Evolutionary conservation across 345 rosid species (phyloP).

Genomic region (Salix purpurea): DNA sequence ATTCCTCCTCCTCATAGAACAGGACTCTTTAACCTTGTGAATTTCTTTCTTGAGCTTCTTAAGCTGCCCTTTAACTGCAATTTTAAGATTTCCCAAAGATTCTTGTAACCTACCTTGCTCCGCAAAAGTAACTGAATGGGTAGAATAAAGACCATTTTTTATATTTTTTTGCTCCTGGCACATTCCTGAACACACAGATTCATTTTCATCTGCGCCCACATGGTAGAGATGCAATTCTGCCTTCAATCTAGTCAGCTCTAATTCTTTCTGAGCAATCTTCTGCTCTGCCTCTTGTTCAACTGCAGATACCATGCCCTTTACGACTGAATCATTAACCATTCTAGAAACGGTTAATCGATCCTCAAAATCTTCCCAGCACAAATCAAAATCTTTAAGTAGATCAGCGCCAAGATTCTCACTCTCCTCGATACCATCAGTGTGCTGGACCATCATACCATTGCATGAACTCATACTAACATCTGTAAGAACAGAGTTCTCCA

Average conservation of each 20-base stretch:
- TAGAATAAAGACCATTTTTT: constrained; percentile 4
- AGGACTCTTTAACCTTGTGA: constrained; percentile 35
- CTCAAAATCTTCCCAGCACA: constrained; percentile 52
- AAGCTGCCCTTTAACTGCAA: constrained; percentile 44
- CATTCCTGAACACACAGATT: constrained; percentile 7
- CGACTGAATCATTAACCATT: constrained; percentile 69
- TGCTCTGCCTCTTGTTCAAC: constrained; percentile 63
- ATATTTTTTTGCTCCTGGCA: constrained; percentile 3
- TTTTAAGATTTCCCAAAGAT: constrained; percentile 36
- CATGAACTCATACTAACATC: constrained; percentile 18
- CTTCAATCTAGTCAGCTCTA: constrained; percentile 50
- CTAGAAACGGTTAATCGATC: constrained; percentile 61
- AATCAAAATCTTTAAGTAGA: constrained; percentile 56
- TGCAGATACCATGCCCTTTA: constrained; percentile 51
- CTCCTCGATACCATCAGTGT: constrained; percentile 31
- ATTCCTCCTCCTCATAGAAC: constrained; percentile 28
- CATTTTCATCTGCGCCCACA: constrained; percentile 28
- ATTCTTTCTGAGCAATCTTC: constrained; percentile 57
- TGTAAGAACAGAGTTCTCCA: constrained; percentile 23
- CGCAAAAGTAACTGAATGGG: constrained; percentile 12
- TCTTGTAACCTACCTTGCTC: constrained; percentile 26
- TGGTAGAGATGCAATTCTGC: constrained; percentile 35
- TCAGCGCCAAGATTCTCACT: constrained; percentile 40
- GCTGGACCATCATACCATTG: constrained; percentile 8
- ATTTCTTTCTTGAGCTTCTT: constrained; percentile 55